Evolutionary conservation across 495 filamentous ascomycete genomes (phyloP).

Genomic region (Talaromyces stipitatus): DNA sequence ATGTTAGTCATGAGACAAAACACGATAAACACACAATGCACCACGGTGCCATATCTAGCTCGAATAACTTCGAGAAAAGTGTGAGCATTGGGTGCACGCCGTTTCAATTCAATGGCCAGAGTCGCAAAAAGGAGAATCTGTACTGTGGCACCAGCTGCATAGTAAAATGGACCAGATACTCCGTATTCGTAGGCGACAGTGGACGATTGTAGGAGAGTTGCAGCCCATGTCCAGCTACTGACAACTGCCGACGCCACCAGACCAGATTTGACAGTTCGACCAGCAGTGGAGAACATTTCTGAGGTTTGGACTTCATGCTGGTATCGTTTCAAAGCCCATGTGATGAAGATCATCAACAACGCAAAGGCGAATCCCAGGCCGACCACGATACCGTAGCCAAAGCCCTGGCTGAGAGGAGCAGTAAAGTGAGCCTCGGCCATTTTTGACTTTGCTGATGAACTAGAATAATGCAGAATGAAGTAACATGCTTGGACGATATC

Average conservation of each 20-base stretch:
- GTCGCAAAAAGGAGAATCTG: constrained; percentile 84
- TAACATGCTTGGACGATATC: neutral
- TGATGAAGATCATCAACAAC: constrained; percentile 72
- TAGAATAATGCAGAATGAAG: neutral
- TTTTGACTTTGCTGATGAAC: neutral
- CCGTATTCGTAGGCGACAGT: constrained; percentile 89
- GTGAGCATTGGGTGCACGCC: constrained; percentile 78
- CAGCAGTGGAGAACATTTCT: constrained; percentile 95
- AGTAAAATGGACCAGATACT: constrained; percentile 91
- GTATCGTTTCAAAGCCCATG: constrained; percentile 75
- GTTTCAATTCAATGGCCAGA: constrained; percentile 87
- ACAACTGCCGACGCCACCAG: constrained; percentile 94
- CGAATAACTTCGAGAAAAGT: constrained; percentile 76
- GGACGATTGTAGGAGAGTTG: constrained; percentile 61
- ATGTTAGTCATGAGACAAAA: constrained; percentile 83
- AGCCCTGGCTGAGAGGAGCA: constrained; percentile 59
- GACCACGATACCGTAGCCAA: constrained; percentile 79
- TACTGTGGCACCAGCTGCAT: constrained; percentile 55
- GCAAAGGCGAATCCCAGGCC: constrained; percentile 72
- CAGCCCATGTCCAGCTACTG: constrained; percentile 86
- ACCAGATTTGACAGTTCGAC: constrained; percentile 88
- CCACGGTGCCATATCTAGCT: constrained; percentile 51
- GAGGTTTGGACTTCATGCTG: constrained; percentile 93
- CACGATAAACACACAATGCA: constrained; percentile 68
- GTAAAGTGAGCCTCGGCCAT: constrained; percentile 15